These are phyloP conservation scores for Thelonectria discophora DNA, from an alignment of 2,329 filamentous ascomycete species.

Conservation along the genomic window DNA sequence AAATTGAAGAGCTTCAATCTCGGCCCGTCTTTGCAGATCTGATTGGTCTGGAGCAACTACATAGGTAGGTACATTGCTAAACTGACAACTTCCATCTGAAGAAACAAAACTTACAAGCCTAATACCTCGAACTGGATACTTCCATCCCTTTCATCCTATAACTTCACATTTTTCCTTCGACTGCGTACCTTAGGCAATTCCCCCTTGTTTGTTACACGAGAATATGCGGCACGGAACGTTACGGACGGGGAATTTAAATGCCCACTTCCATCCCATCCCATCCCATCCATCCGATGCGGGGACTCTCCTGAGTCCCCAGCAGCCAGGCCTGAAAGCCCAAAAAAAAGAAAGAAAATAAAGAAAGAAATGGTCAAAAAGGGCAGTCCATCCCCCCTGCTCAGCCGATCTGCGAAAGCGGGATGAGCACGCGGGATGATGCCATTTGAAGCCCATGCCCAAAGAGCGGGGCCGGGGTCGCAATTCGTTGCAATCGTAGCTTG, in stretches of 20 bases:
- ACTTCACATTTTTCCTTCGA: not conserved
- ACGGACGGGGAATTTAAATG: not conserved
- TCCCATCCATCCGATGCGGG: not conserved
- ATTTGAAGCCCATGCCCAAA: conserved; percentile 33
- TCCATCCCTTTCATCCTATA: not conserved
- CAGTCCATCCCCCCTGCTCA: not conserved
- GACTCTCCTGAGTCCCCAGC: too few relatives aligned
- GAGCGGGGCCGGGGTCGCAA: too few relatives aligned
- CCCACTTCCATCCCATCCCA: too few relatives aligned
- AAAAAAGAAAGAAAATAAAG: not conserved
- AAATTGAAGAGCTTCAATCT: too few relatives aligned
- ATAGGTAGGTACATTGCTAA: too few relatives aligned
- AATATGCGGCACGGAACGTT: not conserved
- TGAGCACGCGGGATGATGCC: conserved; percentile 21
- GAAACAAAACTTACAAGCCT: too few relatives aligned
- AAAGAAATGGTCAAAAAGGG: not conserved
- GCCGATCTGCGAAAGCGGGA: conserved; percentile 27
- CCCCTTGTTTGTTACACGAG: conserved; percentile 5
- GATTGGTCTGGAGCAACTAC: too few relatives aligned
- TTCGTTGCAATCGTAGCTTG: too few relatives aligned
- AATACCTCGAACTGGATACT: not conserved
- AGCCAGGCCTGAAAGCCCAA: not conserved
- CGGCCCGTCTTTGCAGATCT: too few relatives aligned
- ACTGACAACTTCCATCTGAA: too few relatives aligned
- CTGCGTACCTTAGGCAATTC: not conserved